Evolutionary conservation across 2,329 filamentous ascomycete species (phyloP).

Genomic region (Metarhizium robertsii): DNA sequence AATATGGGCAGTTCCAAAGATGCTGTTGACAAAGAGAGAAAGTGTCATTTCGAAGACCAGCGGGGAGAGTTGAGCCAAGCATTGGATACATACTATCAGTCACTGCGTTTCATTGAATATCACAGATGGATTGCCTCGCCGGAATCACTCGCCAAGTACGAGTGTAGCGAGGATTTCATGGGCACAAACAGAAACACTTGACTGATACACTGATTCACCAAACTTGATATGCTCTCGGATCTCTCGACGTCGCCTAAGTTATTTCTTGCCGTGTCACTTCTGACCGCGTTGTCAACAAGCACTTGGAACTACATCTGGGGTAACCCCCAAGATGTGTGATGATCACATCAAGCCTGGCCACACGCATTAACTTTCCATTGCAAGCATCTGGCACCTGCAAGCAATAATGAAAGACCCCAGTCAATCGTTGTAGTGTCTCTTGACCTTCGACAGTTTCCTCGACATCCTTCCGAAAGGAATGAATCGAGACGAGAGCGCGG

Average conservation of each 20-base stretch:
- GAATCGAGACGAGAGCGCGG: constrained; percentile 54
- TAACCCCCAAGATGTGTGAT: constrained; percentile 28
- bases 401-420: constrained; percentile 39
- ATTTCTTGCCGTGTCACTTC: background rate
- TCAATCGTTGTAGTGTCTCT: constrained; percentile 20
- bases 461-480: constrained; percentile 27
- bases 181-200: constrained; percentile 37
- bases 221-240: constrained; percentile 32
- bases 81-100: constrained; percentile 40
- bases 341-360: constrained; percentile 39
- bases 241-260: constrained; percentile 19
- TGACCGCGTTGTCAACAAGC: constrained; percentile 18
- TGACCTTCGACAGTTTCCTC: constrained; percentile 35
- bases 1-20: constrained; percentile 27
- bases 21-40: constrained; percentile 15
- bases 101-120: constrained; percentile 23
- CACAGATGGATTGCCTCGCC: constrained; percentile 27
- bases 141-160: constrained; percentile 29
- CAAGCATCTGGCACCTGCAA: constrained; percentile 31
- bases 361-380: constrained; percentile 46
- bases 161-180: constrained; percentile 28
- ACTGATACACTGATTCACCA: constrained; percentile 26
- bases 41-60: background rate
- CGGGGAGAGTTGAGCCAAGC: constrained; percentile 30
- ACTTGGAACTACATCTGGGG: constrained; percentile 28